Evolutionary conservation across 352 stramenopile species (phyloP), one percentile per base, ranked within the genome.

Genomic region (Saprolegnia parasitica): DNA sequence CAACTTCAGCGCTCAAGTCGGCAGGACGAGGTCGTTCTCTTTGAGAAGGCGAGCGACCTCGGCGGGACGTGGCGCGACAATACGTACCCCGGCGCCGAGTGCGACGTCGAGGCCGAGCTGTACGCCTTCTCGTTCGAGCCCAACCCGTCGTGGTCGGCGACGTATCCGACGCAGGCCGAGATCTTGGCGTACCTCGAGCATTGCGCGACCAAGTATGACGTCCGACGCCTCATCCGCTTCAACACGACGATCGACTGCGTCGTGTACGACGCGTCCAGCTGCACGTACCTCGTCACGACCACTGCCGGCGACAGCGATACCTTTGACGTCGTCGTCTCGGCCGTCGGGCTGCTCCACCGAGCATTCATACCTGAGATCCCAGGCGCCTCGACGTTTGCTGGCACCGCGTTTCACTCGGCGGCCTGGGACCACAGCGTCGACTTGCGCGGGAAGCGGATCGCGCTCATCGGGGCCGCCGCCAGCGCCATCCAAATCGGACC

Each of bases 21-120:
- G 13, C 42, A 49, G 4, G 42, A 49, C 42, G 11, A n/a, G 4
- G 42, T 49, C 42, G 65, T 73, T 4, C 67, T 47, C 24, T 72
- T 63, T 42, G 67, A 73, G 37, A 73, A 73, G 39, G 61, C 62
- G 35, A 24, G 40, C 20, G 58, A 49, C 24, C 20, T 71, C n/a
- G 67, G 67, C 32, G 67, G 67, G 5, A 73, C 67, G 11, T 73
- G 67, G 67, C 57, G 71, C 39, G 37, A 64, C 2, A 73, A 73
- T 40, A 16, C 16, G 21, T 73, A 73, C 49, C 62, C 23, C 37
- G 67, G 67, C 47, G 57, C 50, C 23, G 67, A 60, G 10, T 73
- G 67, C 62, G 67, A 73, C 40, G 61, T 71, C 20, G 58, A 60
- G n/a, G 62, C 67, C 15, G 47, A 68, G 26, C 61, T 73, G 11